Evolutionary conservation across 345 rosid species (phyloP).

Genomic region (Eucalyptus urophylla): DNA sequence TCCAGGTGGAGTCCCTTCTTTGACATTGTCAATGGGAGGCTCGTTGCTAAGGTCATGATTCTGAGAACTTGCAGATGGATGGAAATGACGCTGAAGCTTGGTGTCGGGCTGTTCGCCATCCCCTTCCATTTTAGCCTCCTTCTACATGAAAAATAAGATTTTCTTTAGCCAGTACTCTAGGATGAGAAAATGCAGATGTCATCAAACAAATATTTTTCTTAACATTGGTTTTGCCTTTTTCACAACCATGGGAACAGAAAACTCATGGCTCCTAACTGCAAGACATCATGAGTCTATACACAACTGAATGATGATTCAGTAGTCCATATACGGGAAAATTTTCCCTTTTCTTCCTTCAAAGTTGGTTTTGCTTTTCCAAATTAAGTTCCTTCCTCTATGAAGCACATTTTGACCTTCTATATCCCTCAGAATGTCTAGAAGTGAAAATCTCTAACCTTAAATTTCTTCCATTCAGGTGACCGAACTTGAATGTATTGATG

Average conservation of each 20-base stretch:
- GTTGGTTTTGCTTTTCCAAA: neutral
- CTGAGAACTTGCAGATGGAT: neutral
- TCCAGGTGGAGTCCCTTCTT: neutral
- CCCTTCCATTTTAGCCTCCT: neutral
- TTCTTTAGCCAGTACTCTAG: neutral
- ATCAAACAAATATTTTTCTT: neutral
- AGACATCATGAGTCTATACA: neutral
- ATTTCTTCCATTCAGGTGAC: neutral
- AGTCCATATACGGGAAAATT: neutral
- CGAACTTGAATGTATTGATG: neutral
- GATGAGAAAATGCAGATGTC: neutral
- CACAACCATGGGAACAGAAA: neutral
- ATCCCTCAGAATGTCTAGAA: neutral
- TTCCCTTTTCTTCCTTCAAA: neutral
- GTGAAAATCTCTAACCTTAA: neutral
- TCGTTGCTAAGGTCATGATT: neutral
- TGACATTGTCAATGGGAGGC: neutral
- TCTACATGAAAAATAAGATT: neutral
- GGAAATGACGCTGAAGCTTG: neutral
- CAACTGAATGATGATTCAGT: neutral
- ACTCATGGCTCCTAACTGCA: neutral
- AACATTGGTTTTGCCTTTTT: neutral
- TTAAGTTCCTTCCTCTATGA: neutral
- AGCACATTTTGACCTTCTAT: neutral
- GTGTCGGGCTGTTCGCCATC: neutral